Conservation (phyloP, 345 rosid species). For the Pseudoturritis turrita region DNA sequence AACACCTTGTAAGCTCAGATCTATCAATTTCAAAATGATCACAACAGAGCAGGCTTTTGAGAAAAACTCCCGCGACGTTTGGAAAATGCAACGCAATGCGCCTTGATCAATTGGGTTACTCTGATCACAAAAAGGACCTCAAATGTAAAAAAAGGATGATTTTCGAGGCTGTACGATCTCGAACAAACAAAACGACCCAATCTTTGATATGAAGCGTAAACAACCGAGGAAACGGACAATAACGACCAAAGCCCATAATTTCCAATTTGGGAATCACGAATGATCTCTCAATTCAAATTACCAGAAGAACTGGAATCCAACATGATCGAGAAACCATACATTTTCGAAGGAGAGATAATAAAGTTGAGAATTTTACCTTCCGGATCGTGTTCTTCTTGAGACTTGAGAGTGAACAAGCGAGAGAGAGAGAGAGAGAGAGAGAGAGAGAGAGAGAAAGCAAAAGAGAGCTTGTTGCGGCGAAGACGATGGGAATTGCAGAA, state of each 20-base stretch:
- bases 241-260: not conserved
- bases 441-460: slow-evolving; percentile 19
- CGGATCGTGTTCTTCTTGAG: not conserved
- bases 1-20: slow-evolving; percentile 18
- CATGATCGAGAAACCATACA: not conserved
- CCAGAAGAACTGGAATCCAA: not conserved
- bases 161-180: not conserved
- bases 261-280: not conserved
- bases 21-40: not conserved
- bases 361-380: slow-evolving; percentile 22
- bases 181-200: not conserved
- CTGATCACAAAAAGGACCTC: not conserved
- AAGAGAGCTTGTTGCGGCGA: slow-evolving; percentile 14
- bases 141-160: not conserved
- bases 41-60: not conserved
- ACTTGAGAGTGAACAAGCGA: slow-evolving; percentile 3
- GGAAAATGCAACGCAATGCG: not conserved
- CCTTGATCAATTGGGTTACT: not conserved
- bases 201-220: not conserved
- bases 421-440: not conserved
- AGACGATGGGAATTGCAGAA: slow-evolving; percentile 3
- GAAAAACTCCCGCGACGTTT: not conserved
- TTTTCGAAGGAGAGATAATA: not conserved
- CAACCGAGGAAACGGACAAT: not conserved
- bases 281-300: not conserved